These are phyloP conservation scores for Diaporthe velutina DNA, from an alignment of 2,329 filamentous ascomycete genomes.

Conservation along the genomic window DNA sequence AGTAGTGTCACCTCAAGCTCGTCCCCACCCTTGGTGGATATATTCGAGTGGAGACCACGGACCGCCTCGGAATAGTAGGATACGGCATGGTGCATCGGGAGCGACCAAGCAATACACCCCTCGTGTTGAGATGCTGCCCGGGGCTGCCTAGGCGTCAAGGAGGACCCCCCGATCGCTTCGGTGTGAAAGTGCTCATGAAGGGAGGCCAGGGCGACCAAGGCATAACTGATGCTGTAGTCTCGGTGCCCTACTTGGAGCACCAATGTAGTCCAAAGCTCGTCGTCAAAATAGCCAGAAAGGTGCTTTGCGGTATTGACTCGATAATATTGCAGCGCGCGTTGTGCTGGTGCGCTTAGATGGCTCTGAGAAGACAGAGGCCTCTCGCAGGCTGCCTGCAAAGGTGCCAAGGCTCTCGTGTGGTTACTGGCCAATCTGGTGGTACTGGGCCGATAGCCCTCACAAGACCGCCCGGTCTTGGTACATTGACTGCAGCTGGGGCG, in stretches of 20 bases:
- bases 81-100: background rate
- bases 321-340: background rate
- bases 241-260: background rate
- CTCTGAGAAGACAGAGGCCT: background rate
- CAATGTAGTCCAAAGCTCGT: background rate
- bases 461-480: background rate
- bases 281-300: background rate
- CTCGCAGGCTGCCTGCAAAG: background rate
- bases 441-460: background rate
- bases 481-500: background rate
- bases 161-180: background rate
- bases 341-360: background rate
- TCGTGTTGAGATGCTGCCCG: background rate
- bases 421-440: background rate
- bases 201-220: background rate
- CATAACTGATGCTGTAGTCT: background rate
- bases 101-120: background rate
- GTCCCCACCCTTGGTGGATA: background rate
- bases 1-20: background rate
- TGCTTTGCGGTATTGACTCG: background rate
- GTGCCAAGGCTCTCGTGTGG: background rate
- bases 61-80: background rate
- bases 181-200: background rate
- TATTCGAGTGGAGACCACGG: background rate
- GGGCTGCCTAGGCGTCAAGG: background rate